These are phyloP conservation scores for Boechera divaricarpa DNA, from an alignment of 345 rosid species.

Conservation along the genomic window DNA sequence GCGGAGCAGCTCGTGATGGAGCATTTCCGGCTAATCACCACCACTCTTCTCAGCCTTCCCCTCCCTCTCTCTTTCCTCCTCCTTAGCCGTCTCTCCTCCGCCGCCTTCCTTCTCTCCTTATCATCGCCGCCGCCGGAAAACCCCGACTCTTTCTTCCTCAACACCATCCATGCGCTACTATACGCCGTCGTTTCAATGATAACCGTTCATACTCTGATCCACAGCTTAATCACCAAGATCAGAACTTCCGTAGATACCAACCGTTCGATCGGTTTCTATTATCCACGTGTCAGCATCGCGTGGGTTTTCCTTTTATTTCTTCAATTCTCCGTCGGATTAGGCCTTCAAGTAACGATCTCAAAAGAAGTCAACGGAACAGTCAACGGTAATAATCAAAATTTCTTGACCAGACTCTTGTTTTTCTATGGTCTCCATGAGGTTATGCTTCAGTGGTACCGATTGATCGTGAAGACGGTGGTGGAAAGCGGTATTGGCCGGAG, in stretches of 20 bases:
- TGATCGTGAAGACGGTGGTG: slow-evolving; percentile 59
- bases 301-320: neutral
- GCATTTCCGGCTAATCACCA: neutral
- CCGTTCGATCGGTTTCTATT: no score
- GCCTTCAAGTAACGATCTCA: neutral
- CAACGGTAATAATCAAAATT: neutral
- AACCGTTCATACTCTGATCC: neutral
- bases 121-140: neutral
- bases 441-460: slow-evolving; percentile 54
- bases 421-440: slow-evolving; percentile 68
- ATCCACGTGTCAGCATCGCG: neutral
- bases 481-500: slow-evolving; percentile 35
- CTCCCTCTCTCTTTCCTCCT: neutral
- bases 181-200: neutral
- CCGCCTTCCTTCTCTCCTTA: neutral
- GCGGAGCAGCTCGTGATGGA: neutral
- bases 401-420: neutral
- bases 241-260: neutral
- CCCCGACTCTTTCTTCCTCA: neutral
- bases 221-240: neutral
- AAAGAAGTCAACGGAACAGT: neutral
- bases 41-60: neutral
- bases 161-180: neutral
- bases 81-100: neutral
- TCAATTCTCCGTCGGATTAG: neutral